phyloP scores from a whole-genome alignment of 2,329 filamentous ascomycete species.

The Malbranchea zuffiana region DNA sequence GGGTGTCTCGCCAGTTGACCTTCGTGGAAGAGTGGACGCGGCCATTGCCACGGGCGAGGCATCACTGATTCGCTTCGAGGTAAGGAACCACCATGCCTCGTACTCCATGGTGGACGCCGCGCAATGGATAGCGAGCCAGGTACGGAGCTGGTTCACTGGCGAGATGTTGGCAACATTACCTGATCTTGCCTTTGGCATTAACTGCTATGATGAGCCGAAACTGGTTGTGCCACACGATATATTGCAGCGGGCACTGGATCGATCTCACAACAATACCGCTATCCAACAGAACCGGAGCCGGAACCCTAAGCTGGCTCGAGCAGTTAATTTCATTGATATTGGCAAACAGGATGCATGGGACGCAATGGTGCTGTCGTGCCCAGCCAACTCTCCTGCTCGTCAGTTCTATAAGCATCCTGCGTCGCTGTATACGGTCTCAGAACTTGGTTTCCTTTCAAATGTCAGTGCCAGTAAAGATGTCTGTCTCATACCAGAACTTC shows the following conservation, averaged over 20 bases:
- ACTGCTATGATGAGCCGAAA: constrained; percentile 15
- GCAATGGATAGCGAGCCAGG: constrained; percentile 4
- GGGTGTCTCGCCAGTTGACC: constrained; percentile 8
- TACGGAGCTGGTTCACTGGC: constrained; percentile 5
- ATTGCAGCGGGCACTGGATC: constrained; percentile 5
- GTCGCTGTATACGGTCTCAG: background rate
- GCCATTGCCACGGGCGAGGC: background rate
- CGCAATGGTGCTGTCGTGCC: constrained; percentile 12
- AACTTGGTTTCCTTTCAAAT: constrained; percentile 5
- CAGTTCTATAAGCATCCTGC: constrained; percentile 3
- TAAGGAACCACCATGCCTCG: constrained; percentile 1
- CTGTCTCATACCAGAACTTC: constrained; percentile 6
- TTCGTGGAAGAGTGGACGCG: constrained; percentile 6
- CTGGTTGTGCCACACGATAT: constrained; percentile 11
- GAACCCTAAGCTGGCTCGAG: constrained; percentile 1
- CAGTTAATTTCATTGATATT: constrained; percentile 1
- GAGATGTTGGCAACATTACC: constrained; percentile 11
- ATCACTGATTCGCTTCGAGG: constrained; percentile 6
- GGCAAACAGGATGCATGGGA: constrained; percentile 11
- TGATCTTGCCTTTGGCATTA: constrained; percentile 14
- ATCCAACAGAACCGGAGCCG: background rate
- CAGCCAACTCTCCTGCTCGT: constrained; percentile 10
- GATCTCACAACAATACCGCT: background rate
- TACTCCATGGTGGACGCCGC: constrained; percentile 4
- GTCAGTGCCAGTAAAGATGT: constrained; percentile 4